Evolutionary conservation across 345 rosid species (phyloP).

Genomic region (Adansonia digitata): DNA sequence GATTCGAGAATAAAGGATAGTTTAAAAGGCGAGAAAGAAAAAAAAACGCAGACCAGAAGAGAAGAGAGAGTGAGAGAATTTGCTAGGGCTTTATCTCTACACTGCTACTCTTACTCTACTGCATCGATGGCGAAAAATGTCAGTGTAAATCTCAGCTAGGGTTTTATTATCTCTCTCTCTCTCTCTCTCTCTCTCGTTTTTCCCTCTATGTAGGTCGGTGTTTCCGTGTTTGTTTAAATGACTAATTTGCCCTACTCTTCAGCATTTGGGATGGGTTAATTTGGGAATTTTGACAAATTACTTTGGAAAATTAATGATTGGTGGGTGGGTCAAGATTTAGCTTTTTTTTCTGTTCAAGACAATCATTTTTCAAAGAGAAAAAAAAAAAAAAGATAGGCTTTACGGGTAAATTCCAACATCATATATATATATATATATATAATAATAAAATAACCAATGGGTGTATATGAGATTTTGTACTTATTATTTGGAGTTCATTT

Average conservation of each 20-base stretch:
- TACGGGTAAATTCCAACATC: too few relatives aligned
- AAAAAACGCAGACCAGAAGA: neutral
- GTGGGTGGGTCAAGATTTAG: neutral
- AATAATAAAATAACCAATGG: too few relatives aligned
- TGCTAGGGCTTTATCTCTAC: conserved; percentile 8
- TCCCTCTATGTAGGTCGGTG: neutral
- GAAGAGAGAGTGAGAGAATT: neutral
- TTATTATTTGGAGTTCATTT: too few relatives aligned
- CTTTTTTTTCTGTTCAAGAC: too few relatives aligned
- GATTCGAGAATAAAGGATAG: neutral
- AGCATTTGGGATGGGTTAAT: neutral
- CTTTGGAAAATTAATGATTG: neutral
- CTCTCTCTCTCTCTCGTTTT: neutral
- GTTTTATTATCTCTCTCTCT: neutral
- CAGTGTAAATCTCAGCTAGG: conserved; percentile 1
- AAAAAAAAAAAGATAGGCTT: too few relatives aligned
- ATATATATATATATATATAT: too few relatives aligned
- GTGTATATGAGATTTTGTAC: too few relatives aligned
- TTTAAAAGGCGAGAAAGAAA: neutral
- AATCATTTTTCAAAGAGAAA: too few relatives aligned
- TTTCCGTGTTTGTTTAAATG: neutral
- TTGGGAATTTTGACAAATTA: neutral
- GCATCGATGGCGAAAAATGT: neutral
- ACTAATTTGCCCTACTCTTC: neutral
- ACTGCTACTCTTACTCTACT: conserved; percentile 10